A percentile compares a stretch with the other conserved stretches of the same genome.
phyloP scores from a whole-genome alignment of 345 rosid genomes.

The Acer saccharum region DNA sequence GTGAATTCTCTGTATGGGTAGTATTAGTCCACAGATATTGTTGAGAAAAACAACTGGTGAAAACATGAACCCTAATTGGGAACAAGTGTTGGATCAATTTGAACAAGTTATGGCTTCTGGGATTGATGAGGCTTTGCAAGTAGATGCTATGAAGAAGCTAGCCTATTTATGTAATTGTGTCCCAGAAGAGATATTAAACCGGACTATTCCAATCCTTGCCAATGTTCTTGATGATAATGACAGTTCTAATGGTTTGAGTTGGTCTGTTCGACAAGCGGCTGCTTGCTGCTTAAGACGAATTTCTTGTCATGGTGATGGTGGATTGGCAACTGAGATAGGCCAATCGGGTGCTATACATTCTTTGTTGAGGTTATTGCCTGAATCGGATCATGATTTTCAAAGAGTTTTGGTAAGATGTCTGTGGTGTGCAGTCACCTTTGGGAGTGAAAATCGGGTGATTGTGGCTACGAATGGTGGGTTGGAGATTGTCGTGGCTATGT shows the following conservation, averaged over 20 bases:
- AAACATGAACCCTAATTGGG: slow-evolving; percentile 39
- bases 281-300: slow-evolving; percentile 50
- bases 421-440: too few species aligned
- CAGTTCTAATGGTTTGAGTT: slow-evolving; percentile 21
- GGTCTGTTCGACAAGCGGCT: slow-evolving; percentile 37
- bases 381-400: too few species aligned
- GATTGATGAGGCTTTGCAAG: slow-evolving; percentile 31
- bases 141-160: slow-evolving; percentile 41
- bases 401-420: too few species aligned
- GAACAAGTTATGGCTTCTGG: slow-evolving; percentile 40
- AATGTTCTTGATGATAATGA: background rate
- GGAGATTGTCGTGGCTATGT: too few species aligned
- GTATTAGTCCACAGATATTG: slow-evolving; percentile 14
- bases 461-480: too few species aligned
- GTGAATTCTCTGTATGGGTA: slow-evolving; percentile 10
- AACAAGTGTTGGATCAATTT: slow-evolving; percentile 36
- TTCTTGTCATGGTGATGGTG: slow-evolving; percentile 30
- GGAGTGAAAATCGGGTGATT: too few species aligned
- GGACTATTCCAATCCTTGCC: slow-evolving; percentile 43
- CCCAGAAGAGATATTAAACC: slow-evolving; percentile 33
- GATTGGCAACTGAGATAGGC: too few species aligned
- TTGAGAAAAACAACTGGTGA: background rate
- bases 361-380: too few species aligned
- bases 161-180: slow-evolving; percentile 32
- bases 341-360: too few species aligned